These are phyloP conservation scores for Lagenaria siceraria DNA, from an alignment of 306 rosid species.

Conservation along the genomic window DNA sequence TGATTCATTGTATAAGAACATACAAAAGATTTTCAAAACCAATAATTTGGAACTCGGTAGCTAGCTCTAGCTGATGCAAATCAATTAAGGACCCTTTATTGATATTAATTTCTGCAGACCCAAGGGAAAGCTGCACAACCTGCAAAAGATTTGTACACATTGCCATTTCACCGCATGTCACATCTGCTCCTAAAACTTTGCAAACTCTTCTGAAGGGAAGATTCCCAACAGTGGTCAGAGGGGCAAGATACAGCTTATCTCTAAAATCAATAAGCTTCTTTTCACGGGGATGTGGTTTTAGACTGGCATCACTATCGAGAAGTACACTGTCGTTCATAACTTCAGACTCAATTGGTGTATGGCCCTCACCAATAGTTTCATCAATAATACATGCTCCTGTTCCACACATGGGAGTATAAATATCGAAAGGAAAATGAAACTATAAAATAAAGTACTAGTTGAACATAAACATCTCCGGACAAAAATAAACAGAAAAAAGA, in stretches of 20 bases:
- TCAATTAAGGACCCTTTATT: background rate
- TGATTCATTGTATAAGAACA: background rate
- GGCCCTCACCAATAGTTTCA: slow-evolving; percentile 21
- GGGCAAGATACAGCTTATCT: slow-evolving; percentile 86
- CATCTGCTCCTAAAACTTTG: slow-evolving; percentile 79
- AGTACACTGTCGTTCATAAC: slow-evolving; percentile 16
- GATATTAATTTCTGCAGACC: background rate
- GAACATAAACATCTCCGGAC: background rate
- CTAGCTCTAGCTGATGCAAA: background rate
- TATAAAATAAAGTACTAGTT: background rate
- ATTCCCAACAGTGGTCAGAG: slow-evolving; percentile 95
- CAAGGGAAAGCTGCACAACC: slow-evolving; percentile 30
- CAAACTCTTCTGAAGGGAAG: slow-evolving; percentile 96
- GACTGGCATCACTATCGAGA: slow-evolving; percentile 47
- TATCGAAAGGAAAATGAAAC: background rate
- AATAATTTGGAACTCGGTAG: background rate
- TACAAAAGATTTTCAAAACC: background rate
- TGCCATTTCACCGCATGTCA: slow-evolving; percentile 98
- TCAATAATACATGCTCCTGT: slow-evolving; percentile 28
- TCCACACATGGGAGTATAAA: slow-evolving; percentile 11
- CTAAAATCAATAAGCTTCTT: slow-evolving; percentile 80
- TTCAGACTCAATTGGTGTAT: slow-evolving; percentile 29
- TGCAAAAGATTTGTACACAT: slow-evolving; percentile 93
- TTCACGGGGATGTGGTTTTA: slow-evolving; percentile 61
- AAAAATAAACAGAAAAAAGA: background rate